phyloP scores from a whole-genome alignment of 228 moss, liverwort and hornwort genomes.

The Sphagnum magellanicum region DNA sequence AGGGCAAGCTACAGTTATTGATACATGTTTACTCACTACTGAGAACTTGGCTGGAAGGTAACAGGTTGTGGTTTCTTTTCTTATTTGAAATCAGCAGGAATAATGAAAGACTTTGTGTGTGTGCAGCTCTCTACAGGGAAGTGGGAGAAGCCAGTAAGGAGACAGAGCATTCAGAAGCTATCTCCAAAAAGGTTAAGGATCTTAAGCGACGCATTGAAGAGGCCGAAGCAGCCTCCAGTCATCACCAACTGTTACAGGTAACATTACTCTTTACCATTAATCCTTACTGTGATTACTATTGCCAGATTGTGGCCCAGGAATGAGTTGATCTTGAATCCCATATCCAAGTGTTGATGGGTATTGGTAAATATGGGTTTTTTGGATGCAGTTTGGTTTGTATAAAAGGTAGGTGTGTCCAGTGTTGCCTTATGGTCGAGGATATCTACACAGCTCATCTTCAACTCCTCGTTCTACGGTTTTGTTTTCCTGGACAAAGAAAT shows the following conservation, averaged over 20 bases:
- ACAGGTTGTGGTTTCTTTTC: background rate
- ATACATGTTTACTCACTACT: background rate
- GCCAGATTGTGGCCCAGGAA: too few species aligned
- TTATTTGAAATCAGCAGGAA: background rate
- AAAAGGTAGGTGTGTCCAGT: too few species aligned
- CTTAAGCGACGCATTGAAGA: constrained; percentile 52
- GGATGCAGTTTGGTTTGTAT: too few species aligned
- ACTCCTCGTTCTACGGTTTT: too few species aligned
- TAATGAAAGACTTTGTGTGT: constrained; percentile 2
- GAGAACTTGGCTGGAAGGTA: background rate
- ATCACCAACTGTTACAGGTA: constrained; percentile 72
- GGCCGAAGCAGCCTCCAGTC: constrained; percentile 58
- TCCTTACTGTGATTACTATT: too few species aligned
- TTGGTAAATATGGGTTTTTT: too few species aligned
- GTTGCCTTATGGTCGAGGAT: too few species aligned
- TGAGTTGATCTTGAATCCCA: too few species aligned
- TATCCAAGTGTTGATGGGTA: too few species aligned
- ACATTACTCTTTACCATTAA: background rate
- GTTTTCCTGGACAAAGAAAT: too few species aligned
- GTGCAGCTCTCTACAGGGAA: constrained; percentile 59
- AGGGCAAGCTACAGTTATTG: background rate
- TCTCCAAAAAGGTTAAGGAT: constrained; percentile 68
- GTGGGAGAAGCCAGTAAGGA: constrained; percentile 82
- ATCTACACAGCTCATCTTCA: too few species aligned
- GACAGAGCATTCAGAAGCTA: constrained; percentile 70